Conservation (phyloP, 306 rosid species). For the Sophora flavescens region DNA sequence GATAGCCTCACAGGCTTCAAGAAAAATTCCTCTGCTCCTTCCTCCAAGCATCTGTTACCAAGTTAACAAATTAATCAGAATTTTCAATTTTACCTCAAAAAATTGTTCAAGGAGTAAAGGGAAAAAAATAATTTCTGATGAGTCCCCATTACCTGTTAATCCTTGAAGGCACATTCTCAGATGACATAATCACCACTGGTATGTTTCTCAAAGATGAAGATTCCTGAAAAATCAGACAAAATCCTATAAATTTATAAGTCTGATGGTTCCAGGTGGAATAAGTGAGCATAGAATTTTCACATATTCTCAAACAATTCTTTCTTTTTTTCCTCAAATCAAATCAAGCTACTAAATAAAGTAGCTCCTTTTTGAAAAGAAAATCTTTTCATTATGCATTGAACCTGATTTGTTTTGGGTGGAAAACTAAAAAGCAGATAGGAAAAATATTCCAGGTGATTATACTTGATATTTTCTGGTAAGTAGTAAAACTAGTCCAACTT, state of each 20-base stretch:
- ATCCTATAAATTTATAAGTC: slow-evolving; percentile 44
- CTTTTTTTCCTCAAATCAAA: slow-evolving; percentile 32
- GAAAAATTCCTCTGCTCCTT: slow-evolving; percentile 97
- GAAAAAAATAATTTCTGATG: background rate
- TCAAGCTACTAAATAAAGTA: slow-evolving; percentile 43
- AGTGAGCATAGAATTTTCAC: slow-evolving; percentile 34
- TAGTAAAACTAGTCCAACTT: slow-evolving; percentile 44
- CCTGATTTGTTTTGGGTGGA: slow-evolving; percentile 52
- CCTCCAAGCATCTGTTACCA: slow-evolving; percentile 79
- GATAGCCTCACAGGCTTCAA: slow-evolving; percentile 85
- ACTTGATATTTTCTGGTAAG: slow-evolving; percentile 32
- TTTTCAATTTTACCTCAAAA: slow-evolving; percentile 16
- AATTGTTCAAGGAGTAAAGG: background rate
- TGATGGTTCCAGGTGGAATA: slow-evolving; percentile 44
- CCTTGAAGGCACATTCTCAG: slow-evolving; percentile 95
- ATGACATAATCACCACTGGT: slow-evolving; percentile 97
- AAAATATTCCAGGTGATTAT: slow-evolving; percentile 50
- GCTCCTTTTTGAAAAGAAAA: slow-evolving; percentile 39
- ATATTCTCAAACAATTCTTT: slow-evolving; percentile 38
- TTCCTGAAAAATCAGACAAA: slow-evolving; percentile 70
- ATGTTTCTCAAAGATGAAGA: slow-evolving; percentile 85
- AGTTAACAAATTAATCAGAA: slow-evolving; percentile 37
- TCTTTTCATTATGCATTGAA: slow-evolving; percentile 36
- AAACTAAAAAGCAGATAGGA: slow-evolving; percentile 42
- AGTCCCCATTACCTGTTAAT: slow-evolving; percentile 65